Percentiles rank a stretch among this genome's conserved stretches.
phyloP scores from a whole-genome alignment of 768 basidiomycete genomes.

The Cystobasidium onofrii region DNA sequence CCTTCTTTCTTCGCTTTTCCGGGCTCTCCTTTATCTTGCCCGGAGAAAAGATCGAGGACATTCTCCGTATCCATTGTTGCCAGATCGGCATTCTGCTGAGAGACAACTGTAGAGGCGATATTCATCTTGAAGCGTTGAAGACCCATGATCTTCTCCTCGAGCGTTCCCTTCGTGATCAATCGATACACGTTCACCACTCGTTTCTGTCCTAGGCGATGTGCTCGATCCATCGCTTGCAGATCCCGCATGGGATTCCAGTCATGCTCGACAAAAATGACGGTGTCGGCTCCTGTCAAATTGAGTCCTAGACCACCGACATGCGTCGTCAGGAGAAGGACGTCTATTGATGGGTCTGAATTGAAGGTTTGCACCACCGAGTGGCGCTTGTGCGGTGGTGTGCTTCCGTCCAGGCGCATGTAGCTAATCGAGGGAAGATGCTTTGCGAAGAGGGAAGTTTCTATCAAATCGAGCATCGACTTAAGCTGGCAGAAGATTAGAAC shows the following conservation, averaged over 20 bases:
- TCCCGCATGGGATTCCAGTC: constrained; percentile 99
- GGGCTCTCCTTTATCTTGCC: constrained; percentile 19
- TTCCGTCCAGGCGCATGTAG: constrained; percentile 95
- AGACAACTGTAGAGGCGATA: constrained; percentile 91
- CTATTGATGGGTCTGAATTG: constrained; percentile 94
- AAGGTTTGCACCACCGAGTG: constrained; percentile 97
- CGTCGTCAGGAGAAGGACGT: constrained; percentile 88
- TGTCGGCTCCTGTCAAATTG: constrained; percentile 94
- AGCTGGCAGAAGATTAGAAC: constrained; percentile 98
- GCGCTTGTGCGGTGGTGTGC: constrained; percentile 83
- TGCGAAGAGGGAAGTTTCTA: constrained; percentile 87
- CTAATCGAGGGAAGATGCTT: constrained; percentile 87
- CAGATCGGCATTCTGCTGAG: constrained; percentile 90
- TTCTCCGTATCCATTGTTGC: constrained; percentile 95
- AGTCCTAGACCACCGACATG: constrained; percentile 93
- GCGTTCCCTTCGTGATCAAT: constrained; percentile 86
- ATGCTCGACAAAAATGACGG: constrained; percentile 98
- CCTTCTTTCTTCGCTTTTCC: constrained; percentile 13
- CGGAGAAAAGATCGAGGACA: constrained; percentile 78
- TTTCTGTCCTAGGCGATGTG: constrained; percentile 96
- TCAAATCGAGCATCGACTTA: constrained; percentile 97
- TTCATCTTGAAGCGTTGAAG: constrained; percentile 98
- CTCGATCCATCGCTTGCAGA: constrained; percentile 97
- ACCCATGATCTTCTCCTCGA: constrained; percentile 99
- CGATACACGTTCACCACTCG: constrained; percentile 98